A percentile compares a stretch with the other conserved stretches of the same genome.
phyloP scores from a whole-genome alignment of 257 asterid species.

The Ophiorrhiza pumila region DNA sequence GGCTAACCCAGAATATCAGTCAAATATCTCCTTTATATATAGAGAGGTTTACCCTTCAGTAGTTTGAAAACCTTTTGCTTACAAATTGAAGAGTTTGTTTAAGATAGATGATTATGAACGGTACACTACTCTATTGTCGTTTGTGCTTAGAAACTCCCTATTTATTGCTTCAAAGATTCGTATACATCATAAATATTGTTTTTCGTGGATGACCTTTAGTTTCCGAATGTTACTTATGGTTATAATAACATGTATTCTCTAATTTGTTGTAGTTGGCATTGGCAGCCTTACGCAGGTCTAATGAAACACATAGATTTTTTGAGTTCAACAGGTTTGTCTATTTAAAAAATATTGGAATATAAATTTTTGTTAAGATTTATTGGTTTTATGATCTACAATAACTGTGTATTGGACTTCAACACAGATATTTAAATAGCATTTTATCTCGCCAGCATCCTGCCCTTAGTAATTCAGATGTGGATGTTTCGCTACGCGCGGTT shows the following conservation, averaged over 20 bases:
- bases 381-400: too few species aligned
- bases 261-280: conserved; percentile 68
- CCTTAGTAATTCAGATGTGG: conserved; percentile 50
- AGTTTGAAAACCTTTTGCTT: neutral
- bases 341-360: neutral
- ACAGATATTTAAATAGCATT: conserved; percentile 65
- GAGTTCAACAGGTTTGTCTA: conserved; percentile 73
- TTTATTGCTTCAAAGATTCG: neutral
- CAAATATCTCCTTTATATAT: too few species aligned
- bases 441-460: conserved; percentile 62
- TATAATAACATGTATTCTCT: neutral
- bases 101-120: neutral
- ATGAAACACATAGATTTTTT: conserved; percentile 35
- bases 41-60: neutral
- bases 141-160: neutral
- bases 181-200: too few species aligned
- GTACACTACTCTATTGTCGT: neutral
- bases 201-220: neutral
- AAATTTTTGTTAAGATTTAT: too few species aligned
- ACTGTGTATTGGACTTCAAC: conserved; percentile 19
- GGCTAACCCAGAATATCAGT: neutral
- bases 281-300: conserved; percentile 71
- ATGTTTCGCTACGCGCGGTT: conserved; percentile 39
- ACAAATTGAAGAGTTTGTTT: neutral
- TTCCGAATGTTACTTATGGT: neutral